Evolutionary conservation across 345 rosid genomes (phyloP).

Genomic region (Rhodamnia rubescens): DNA sequence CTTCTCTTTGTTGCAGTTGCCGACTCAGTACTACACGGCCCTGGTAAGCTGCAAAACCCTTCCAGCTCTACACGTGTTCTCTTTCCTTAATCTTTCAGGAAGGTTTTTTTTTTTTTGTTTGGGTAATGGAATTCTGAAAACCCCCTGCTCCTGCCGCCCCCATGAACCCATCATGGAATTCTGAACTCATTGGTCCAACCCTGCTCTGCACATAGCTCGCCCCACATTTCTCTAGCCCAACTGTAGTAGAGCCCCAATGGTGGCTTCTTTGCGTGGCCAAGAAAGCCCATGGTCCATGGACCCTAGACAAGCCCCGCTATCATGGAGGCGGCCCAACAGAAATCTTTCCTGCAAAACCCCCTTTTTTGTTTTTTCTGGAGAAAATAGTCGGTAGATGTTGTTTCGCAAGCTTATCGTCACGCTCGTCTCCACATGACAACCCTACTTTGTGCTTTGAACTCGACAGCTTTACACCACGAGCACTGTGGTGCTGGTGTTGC

Average conservation of each 20-base stretch:
- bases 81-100: not conserved
- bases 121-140: not conserved
- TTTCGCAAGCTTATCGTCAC: not conserved
- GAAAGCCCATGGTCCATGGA: not conserved
- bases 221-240: too few relatives aligned
- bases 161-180: not conserved
- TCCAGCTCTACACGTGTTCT: not conserved
- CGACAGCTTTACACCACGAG: conserved; percentile 74
- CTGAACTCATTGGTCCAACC: not conserved
- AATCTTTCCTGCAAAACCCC: not conserved
- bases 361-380: fast-evolving
- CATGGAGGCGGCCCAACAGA: not conserved
- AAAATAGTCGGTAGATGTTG: not conserved
- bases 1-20: conserved; percentile 57
- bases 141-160: not conserved
- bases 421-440: not conserved
- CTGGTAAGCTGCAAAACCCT: conserved; percentile 30
- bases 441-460: not conserved
- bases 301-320: not conserved
- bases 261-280: not conserved
- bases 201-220: not conserved
- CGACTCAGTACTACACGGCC: conserved; percentile 93
- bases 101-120: not conserved
- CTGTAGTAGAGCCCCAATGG: not conserved
- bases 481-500: conserved; percentile 65